Base-by-base conservation (phyloP, 441 rosid genomes). In the Eruca vesicaria region DNA sequence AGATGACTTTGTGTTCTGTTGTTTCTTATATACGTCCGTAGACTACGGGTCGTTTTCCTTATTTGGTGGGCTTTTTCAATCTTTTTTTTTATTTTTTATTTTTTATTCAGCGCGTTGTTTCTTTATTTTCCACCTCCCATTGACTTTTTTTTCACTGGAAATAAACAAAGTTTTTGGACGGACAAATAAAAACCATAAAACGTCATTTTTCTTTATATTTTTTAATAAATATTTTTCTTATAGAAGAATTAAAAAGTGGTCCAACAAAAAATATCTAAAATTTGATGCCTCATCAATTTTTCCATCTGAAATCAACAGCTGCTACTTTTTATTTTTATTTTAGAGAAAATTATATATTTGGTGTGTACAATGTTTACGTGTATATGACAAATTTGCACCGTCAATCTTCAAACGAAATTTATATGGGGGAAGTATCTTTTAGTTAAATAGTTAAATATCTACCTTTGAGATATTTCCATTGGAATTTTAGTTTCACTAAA, bases 21-120 rank as follows among this genome's bases (percentile, higher is more conserved):
- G 83, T 88, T 87, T 83, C 76, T 85, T 77, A 45, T 59, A 29
- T 8, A 45, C 28, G 29, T 23, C 26, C 19, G 69, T 59, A 78
- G 67, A 78, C 75, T 73, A 78, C 81, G 78, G 67, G 81, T 73
- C 73, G 75, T 78, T 73, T 72, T 68, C 21, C 2, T 52, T 52
- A 0, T 18, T 60, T 43, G 65, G 48, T 48, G 57, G 57, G 73
- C 65, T 71, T 72, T 35, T 26, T 16, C 52, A 29, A 29, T 65
- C 61, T 29, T 19, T 4, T 38, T 31, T 38, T 38, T 10, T 12
- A 14, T 58, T 29, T 19, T 4, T 38, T 31, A 29, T 38, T 10
- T 12, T 19, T 58, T 59, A 68, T 61, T 55, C 68, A 56, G 68
- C 78, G 73, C 73, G 79, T 18, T 41, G 32, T 69, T 69, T 62